phyloP scores from a whole-genome alignment of 495 filamentous ascomycete genomes.

The Talaromyces adpressus region DNA sequence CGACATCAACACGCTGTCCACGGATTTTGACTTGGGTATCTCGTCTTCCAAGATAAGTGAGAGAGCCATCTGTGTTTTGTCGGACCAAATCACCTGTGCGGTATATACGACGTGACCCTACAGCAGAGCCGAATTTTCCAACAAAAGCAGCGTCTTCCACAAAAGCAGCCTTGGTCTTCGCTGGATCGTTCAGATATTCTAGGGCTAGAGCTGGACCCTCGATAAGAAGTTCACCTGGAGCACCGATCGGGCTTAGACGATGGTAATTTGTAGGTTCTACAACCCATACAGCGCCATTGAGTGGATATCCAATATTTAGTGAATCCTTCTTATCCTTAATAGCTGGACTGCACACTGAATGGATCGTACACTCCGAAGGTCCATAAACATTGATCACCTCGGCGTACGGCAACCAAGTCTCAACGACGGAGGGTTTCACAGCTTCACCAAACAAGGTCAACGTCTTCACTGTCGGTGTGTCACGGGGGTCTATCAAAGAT shows the following conservation, averaged over 20 bases:
- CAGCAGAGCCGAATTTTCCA: constrained; percentile 12
- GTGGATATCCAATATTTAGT: constrained; percentile 17
- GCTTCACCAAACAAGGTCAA: constrained; percentile 40
- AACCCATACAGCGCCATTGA: constrained; percentile 40
- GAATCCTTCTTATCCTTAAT: constrained; percentile 6
- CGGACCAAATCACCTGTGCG: constrained; percentile 76
- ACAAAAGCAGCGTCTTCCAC: constrained; percentile 32
- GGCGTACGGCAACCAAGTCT: constrained; percentile 37
- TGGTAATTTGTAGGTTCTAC: constrained; percentile 41
- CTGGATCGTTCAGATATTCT: constrained; percentile 42
- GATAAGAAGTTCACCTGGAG: constrained; percentile 49
- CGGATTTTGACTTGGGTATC: constrained; percentile 79
- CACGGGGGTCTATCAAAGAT: constrained; percentile 25
- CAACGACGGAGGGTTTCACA: constrained; percentile 31
- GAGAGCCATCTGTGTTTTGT: constrained; percentile 59
- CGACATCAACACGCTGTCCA: constrained; percentile 70
- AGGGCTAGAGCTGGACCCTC: constrained; percentile 48
- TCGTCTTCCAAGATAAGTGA: constrained; percentile 67
- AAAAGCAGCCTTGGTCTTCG: constrained; percentile 30
- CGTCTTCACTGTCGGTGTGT: constrained; percentile 27
- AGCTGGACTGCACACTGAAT: background rate
- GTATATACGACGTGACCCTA: constrained; percentile 33
- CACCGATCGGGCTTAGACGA: constrained; percentile 42
- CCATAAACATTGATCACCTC: constrained; percentile 53
- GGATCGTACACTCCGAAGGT: constrained; percentile 32